Evolutionary conservation across 768 basidiomycete genomes (phyloP), one percentile per base, ranked within the genome.

Genomic region (Vararia minispora): DNA sequence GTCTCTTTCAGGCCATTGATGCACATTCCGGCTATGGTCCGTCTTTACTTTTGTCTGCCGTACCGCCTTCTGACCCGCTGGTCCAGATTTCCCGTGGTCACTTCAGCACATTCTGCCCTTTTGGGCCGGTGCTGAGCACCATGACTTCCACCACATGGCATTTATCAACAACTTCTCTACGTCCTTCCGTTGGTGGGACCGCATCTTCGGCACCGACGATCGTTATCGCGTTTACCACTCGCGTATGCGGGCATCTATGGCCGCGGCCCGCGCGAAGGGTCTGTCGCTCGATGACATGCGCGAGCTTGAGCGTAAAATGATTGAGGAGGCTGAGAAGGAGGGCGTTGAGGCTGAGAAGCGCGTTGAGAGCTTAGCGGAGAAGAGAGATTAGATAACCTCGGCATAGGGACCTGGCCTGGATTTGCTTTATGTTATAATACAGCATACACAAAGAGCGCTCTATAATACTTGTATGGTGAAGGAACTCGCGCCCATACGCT

Each of bases 91-190:
- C 74, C 94, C 95, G 1, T 98, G 91, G 92, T 92, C 88, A 5
- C 68, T 98, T 39, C 81, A 89, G 49, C 76, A 92, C 65, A 77
- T 89, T 48, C 43, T 98, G 23, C 91, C 91, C 2, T 86, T 98
- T 72, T 98, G 92, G 92, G 83, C 86, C 6, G 92, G 94, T 27
- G 91, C 91, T 0, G 94, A 97, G 52, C 89, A 94, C 63, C 92
- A 95, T 57, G 92, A 97, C 55, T 97, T 90, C 76, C 94, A 98
- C 61, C 94, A 99, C 63, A 86, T 90, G 85, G 80, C 85, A 3
- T 94, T 91, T 68, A 76, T 76, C 35, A 90, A 91, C 68, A 92
- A 92, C 68, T 94, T 72, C 58, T 85, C 87, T 7, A 92, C 90
- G 6, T 86, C 82, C 16, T 95, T 95, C 77, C 76, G 90, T 28